These are phyloP conservation scores for Pyracantha coccinea DNA, from an alignment of 331 rosid species.

Conservation along the genomic window DNA sequence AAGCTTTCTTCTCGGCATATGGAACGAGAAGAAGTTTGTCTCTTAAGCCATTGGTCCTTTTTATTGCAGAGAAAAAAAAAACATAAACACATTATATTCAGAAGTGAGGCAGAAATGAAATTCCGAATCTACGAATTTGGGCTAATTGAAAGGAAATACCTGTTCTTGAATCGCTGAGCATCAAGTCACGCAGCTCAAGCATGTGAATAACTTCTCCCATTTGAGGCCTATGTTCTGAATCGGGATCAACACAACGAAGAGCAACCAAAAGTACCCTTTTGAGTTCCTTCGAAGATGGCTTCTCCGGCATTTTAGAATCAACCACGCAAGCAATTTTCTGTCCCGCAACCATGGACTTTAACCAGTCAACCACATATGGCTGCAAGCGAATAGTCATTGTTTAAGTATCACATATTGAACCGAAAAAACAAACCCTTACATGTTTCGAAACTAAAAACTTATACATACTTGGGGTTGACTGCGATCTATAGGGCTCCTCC, in stretches of 20 bases:
- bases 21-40: neutral
- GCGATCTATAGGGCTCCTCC: slow-evolving; percentile 32
- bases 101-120: neutral
- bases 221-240: slow-evolving; percentile 35
- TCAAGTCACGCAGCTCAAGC: slow-evolving; percentile 42
- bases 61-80: neutral
- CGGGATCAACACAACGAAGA: slow-evolving; percentile 52
- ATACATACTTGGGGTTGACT: slow-evolving; percentile 29
- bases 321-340: slow-evolving; percentile 19
- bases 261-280: slow-evolving; percentile 46
- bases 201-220: slow-evolving; percentile 54
- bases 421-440: neutral
- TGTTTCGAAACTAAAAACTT: neutral
- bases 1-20: neutral
- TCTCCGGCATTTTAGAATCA: slow-evolving; percentile 40
- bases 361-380: slow-evolving; percentile 45
- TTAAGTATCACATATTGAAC: neutral
- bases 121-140: neutral
- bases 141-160: neutral
- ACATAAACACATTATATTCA: neutral
- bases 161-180: slow-evolving; percentile 31
- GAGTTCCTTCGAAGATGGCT: slow-evolving; percentile 42
- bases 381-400: slow-evolving; percentile 1
- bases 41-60: neutral
- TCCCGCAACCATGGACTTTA: slow-evolving; percentile 40